These are phyloP conservation scores for Chrysanthemum lavandulifolium DNA, from an alignment of 129 eudicot genomes.

Conservation along the genomic window DNA sequence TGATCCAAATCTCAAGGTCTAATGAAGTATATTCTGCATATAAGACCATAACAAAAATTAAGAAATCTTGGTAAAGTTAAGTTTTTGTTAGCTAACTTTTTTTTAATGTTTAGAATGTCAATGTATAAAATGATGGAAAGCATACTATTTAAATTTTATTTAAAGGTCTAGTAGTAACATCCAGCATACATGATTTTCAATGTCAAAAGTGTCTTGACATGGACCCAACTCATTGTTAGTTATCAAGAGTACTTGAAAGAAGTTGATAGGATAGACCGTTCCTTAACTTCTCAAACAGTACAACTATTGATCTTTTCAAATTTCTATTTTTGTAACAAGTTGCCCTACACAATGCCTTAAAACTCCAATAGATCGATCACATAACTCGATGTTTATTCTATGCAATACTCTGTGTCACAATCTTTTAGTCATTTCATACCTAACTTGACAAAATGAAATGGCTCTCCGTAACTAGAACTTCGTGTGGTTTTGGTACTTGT, in stretches of 20 bases:
- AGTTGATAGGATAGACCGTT: conserved; percentile 26
- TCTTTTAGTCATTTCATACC: conserved; percentile 36
- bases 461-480: conserved; percentile 31
- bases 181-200: not conserved
- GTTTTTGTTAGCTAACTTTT: too few relatives aligned
- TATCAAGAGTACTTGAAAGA: conserved; percentile 14
- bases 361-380: not conserved
- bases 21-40: too few relatives aligned
- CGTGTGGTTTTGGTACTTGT: conserved; percentile 27
- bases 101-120: not conserved
- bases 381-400: conserved; percentile 8
- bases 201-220: conserved; percentile 13
- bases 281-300: conserved; percentile 24
- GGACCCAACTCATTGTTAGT: conserved; percentile 19
- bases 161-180: not conserved
- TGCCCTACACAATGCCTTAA: conserved; percentile 7
- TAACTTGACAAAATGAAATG: conserved; percentile 30
- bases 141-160: not conserved
- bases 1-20: too few relatives aligned
- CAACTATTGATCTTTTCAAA: conserved; percentile 16
- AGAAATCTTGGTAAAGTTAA: too few relatives aligned
- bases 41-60: too few relatives aligned
- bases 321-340: conserved; percentile 29
- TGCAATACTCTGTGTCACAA: conserved; percentile 3
- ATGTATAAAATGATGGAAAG: not conserved